Conservation (phyloP, 208 protist species). For the Trypanosoma congolense region DNA sequence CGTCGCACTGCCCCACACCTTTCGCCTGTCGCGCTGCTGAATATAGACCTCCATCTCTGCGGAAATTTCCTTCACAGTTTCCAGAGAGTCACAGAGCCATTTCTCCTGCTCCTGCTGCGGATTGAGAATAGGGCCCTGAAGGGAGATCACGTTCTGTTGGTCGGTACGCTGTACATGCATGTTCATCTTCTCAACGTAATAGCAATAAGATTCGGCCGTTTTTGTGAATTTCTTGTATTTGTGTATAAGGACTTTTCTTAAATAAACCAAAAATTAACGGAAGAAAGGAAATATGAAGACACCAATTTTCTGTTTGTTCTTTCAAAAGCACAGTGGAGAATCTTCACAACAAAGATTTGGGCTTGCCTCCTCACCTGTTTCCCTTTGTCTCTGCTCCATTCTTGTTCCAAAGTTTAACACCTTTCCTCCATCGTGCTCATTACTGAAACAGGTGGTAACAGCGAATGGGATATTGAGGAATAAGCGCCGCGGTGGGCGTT, state of each 20-base stretch:
- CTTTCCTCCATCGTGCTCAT: too few species aligned
- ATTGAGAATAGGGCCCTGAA: slow-evolving; percentile 55
- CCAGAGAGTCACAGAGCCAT: slow-evolving; percentile 74
- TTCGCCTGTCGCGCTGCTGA: slow-evolving; percentile 71
- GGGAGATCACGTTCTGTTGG: slow-evolving; percentile 30
- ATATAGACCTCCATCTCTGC: slow-evolving; percentile 76
- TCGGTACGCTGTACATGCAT: neutral
- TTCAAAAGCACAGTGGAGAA: too few species aligned
- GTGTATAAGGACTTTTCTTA: neutral
- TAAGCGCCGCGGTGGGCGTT: neutral
- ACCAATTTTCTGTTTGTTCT: neutral
- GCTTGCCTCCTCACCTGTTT: too few species aligned
- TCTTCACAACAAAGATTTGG: too few species aligned
- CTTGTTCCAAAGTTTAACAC: too few species aligned
- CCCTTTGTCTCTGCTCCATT: too few species aligned
- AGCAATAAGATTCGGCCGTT: too few species aligned
- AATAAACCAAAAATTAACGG: slow-evolving; percentile 13
- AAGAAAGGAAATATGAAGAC: slow-evolving; percentile 20
- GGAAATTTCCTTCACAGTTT: slow-evolving; percentile 64
- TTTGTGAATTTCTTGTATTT: too few species aligned
- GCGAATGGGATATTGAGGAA: too few species aligned
- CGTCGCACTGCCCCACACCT: slow-evolving; percentile 84
- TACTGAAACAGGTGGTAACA: too few species aligned
- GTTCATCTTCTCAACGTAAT: slow-evolving; percentile 4
- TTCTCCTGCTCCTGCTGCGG: slow-evolving; percentile 90